A percentile compares a stretch with the other conserved stretches of the same genome.
Conservation (phyloP, 345 rosid genomes). For the Eutrema heterophyllum region DNA sequence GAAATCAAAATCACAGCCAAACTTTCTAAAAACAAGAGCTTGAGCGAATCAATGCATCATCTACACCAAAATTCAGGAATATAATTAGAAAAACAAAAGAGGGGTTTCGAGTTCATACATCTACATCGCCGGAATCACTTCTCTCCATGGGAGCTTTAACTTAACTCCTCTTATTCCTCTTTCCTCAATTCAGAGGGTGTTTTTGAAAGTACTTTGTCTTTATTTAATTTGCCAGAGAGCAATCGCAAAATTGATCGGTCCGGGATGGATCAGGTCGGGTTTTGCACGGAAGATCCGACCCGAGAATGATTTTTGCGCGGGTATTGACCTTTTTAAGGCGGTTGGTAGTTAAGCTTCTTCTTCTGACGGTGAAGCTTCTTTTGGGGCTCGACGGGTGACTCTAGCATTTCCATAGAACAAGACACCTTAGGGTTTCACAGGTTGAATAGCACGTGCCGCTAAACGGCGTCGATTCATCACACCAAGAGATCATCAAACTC, state of each 20-base stretch:
- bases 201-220: not conserved
- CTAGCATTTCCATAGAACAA: conserved; percentile 29
- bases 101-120: conserved; percentile 14
- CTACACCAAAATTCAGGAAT: not conserved
- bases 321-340: conserved; percentile 17
- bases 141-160: conserved; percentile 20
- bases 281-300: conserved; percentile 23
- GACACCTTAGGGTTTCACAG: conserved; percentile 29
- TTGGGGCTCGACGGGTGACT: conserved; percentile 40
- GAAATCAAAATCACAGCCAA: conserved; percentile 4
- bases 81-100: not conserved
- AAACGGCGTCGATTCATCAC: not conserved
- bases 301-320: conserved; percentile 26
- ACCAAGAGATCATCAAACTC: not conserved
- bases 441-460: conserved; percentile 11
- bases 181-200: not conserved
- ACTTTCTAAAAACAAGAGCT: not conserved
- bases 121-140: conserved; percentile 22
- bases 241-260: not conserved
- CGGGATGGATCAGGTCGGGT: conserved; percentile 24
- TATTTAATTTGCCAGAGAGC: conserved; percentile 4
- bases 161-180: not conserved
- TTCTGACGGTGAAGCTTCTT: conserved; percentile 31
- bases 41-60: not conserved
- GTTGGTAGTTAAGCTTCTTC: conserved; percentile 26